Percentiles rank a stretch among this genome's conserved stretches.
Conservation (phyloP, 768 basidiomycete species). For the Agaricus blazei region DNA sequence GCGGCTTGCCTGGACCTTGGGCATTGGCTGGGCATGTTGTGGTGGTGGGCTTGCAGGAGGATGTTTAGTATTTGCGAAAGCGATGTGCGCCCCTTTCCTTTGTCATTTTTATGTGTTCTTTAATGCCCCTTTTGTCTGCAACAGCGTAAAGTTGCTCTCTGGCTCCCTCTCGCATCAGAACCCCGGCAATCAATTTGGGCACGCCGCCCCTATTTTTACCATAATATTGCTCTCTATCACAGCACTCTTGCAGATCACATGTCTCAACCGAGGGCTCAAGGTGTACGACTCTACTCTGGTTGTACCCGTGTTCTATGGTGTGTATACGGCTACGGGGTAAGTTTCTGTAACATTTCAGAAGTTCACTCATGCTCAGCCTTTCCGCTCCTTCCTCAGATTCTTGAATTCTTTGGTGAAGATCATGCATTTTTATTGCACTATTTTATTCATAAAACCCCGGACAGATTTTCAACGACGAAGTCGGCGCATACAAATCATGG, state of each 20-base stretch:
- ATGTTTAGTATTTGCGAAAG: slow-evolving; percentile 78
- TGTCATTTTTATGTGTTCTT: not conserved
- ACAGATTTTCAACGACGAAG: slow-evolving; percentile 78
- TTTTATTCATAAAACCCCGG: not conserved
- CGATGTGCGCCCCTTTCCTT: slow-evolving; percentile 42
- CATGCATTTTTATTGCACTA: too few species aligned
- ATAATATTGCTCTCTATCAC: slow-evolving; percentile 63
- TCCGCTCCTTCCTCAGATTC: slow-evolving; percentile 27
- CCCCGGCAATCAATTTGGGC: slow-evolving; percentile 83
- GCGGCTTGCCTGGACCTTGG: slow-evolving; percentile 84
- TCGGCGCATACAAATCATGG: slow-evolving; percentile 85
- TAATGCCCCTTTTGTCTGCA: not conserved
- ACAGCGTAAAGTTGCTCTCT: slow-evolving; percentile 74
- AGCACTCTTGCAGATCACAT: slow-evolving; percentile 87
- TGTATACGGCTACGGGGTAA: slow-evolving; percentile 81
- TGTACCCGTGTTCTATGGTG: slow-evolving; percentile 92
- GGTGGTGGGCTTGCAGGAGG: slow-evolving; percentile 90
- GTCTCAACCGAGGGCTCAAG: slow-evolving; percentile 84
- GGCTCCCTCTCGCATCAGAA: slow-evolving; percentile 76
- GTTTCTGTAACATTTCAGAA: slow-evolving; percentile 11
- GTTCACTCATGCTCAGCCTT: slow-evolving; percentile 1
- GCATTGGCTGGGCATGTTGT: slow-evolving; percentile 91
- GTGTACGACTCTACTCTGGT: slow-evolving; percentile 89
- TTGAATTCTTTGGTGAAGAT: slow-evolving; percentile 33
- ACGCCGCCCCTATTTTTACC: slow-evolving; percentile 74